Evolutionary conservation across 1,284 basidiomycete genomes (phyloP).

Genomic region (Anthracocystis walkeri): DNA sequence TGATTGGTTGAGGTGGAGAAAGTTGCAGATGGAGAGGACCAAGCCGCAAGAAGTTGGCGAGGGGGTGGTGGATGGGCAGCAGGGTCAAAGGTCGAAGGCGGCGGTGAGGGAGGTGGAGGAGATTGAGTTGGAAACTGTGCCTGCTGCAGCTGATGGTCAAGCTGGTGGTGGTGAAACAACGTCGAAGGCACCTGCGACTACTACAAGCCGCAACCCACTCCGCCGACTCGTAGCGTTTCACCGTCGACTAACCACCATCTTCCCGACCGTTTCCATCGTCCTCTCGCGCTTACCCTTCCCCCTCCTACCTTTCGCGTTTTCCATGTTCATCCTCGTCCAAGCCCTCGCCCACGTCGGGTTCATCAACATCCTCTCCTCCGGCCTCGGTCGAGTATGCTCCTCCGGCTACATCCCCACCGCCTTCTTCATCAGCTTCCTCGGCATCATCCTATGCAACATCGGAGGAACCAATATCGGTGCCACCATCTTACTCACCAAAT

Average conservation of each 20-base stretch:
- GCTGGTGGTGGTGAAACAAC: neutral
- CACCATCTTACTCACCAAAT: slow-evolving; percentile 85
- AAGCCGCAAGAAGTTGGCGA: slow-evolving; percentile 14
- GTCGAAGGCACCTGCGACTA: neutral
- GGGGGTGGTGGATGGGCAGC: neutral
- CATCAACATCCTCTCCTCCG: slow-evolving; percentile 85
- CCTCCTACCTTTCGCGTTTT: slow-evolving; percentile 91
- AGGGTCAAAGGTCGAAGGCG: slow-evolving; percentile 15
- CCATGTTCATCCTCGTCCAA: slow-evolving; percentile 94
- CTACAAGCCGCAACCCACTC: slow-evolving; percentile 22
- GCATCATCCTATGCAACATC: slow-evolving; percentile 84
- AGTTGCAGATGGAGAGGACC: slow-evolving; percentile 21
- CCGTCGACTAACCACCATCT: slow-evolving; percentile 64
- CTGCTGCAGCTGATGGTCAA: slow-evolving; percentile 20
- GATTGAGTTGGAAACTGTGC: slow-evolving; percentile 40
- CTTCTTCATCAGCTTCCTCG: slow-evolving; percentile 73
- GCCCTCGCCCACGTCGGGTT: slow-evolving; percentile 86
- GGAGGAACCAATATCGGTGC: slow-evolving; percentile 96
- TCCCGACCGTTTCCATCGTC: slow-evolving; percentile 82
- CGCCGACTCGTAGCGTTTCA: slow-evolving; percentile 23
- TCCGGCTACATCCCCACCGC: slow-evolving; percentile 71
- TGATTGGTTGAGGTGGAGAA: slow-evolving; percentile 68
- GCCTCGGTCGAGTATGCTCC: slow-evolving; percentile 74
- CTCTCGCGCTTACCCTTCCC: slow-evolving; percentile 80
- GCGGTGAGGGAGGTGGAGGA: slow-evolving; percentile 27